Percentiles rank a stretch among this genome's conserved stretches.
Evolutionary conservation across 176 grass and related monocot species (phyloP).

Genomic region (Dactylis glomerata): DNA sequence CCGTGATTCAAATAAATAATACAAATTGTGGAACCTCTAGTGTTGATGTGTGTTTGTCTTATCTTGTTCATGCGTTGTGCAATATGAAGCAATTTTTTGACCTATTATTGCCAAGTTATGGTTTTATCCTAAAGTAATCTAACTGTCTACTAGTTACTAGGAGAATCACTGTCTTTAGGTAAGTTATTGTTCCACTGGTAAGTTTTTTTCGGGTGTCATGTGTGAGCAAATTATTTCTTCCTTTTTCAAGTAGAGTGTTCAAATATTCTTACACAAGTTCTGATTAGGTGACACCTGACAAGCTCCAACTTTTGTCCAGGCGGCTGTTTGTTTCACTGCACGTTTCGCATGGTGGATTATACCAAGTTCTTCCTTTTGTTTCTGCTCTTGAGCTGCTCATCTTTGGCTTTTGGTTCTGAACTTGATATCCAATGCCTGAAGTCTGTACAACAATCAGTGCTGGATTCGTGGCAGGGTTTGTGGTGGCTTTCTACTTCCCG

Average conservation of each 20-base stretch:
- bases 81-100: background rate
- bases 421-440: constrained; percentile 35
- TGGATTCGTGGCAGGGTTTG: constrained; percentile 9
- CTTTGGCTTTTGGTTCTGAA: constrained; percentile 7
- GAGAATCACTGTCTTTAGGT: background rate
- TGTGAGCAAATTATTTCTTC: background rate
- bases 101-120: background rate
- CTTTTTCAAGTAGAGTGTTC: background rate
- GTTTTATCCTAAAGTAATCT: background rate
- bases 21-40: background rate
- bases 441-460: constrained; percentile 13
- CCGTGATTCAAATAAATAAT: background rate
- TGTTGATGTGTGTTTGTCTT: background rate
- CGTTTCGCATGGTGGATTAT: background rate
- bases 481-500: constrained; percentile 14
- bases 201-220: background rate
- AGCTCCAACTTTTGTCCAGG: background rate
- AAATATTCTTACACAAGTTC: background rate
- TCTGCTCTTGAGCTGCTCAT: background rate
- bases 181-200: background rate
- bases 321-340: background rate
- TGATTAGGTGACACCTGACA: background rate
- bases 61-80: background rate
- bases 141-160: background rate
- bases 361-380: background rate